These are phyloP conservation scores for Exophiala bonariae DNA, from an alignment of 2,329 filamentous ascomycete species.

Conservation along the genomic window DNA sequence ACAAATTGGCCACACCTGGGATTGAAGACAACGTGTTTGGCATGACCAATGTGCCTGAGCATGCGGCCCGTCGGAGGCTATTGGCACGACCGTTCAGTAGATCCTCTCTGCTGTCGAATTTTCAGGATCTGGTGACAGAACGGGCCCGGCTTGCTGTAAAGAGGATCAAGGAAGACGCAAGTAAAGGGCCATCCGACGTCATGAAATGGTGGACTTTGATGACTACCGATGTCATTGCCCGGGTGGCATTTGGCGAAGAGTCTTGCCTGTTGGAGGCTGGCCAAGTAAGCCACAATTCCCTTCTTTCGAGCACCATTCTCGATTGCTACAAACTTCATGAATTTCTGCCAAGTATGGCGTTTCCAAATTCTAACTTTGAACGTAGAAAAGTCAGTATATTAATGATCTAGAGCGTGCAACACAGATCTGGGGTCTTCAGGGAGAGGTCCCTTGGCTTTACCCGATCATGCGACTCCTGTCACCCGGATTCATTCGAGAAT, in stretches of 20 bases:
- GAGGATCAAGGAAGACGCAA: conserved; percentile 48
- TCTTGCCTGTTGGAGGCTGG: conserved; percentile 54
- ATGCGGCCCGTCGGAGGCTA: conserved; percentile 44
- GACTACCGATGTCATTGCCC: conserved; percentile 55
- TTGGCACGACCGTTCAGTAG: conserved; percentile 44
- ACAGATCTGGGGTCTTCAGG: conserved; percentile 11
- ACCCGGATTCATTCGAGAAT: not conserved
- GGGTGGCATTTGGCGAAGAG: conserved; percentile 57
- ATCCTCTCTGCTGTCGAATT: conserved; percentile 32
- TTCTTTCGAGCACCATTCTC: not conserved
- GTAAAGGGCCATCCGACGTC: conserved; percentile 51
- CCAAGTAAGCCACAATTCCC: conserved; percentile 38
- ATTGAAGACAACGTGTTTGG: conserved; percentile 40
- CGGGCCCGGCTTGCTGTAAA: conserved; percentile 43
- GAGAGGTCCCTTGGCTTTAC: conserved; percentile 10
- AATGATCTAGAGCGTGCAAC: conserved; percentile 36
- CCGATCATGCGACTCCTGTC: conserved; percentile 1
- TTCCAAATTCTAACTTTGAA: not conserved
- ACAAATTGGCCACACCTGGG: conserved; percentile 26
- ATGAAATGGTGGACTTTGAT: conserved; percentile 57
- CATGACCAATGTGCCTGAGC: conserved; percentile 40
- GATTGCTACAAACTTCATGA: no score
- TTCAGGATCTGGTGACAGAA: conserved; percentile 36
- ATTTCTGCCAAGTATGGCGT: not conserved
- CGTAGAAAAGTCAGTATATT: conserved; percentile 44